Evolutionary conservation across 306 rosid species (phyloP).

Genomic region (Cicer arietinum): DNA sequence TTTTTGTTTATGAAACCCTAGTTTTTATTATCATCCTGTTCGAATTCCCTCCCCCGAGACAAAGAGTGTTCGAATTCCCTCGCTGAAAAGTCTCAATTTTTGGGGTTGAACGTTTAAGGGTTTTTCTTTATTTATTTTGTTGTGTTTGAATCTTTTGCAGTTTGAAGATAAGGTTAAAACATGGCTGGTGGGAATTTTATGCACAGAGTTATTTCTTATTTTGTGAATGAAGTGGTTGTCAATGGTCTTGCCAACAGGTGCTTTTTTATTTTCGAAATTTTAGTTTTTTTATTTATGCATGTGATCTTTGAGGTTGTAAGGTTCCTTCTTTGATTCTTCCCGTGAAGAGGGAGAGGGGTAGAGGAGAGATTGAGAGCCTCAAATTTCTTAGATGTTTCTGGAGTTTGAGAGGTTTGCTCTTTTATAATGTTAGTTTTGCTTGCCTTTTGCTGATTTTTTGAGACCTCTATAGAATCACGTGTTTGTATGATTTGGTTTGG

Average conservation of each 20-base stretch:
- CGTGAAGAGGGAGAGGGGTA: not conserved
- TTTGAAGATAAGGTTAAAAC: constrained; percentile 40
- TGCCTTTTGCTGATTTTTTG: not conserved
- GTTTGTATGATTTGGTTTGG: not conserved
- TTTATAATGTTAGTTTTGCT: not conserved
- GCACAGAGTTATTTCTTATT: constrained; percentile 49
- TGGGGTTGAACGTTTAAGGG: not conserved
- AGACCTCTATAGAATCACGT: constrained; percentile 9
- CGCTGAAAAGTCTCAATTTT: constrained; percentile 1
- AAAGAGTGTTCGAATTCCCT: not conserved
- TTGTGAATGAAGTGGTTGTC: constrained; percentile 58
- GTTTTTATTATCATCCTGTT: not conserved
- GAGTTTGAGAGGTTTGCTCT: constrained; percentile 36
- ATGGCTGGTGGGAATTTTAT: constrained; percentile 64
- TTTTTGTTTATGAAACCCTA: too few relatives aligned
- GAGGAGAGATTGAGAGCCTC: not conserved
- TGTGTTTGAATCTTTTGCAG: constrained; percentile 27
- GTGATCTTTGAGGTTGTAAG: constrained; percentile 8
- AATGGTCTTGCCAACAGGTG: constrained; percentile 62
- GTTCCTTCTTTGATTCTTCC: not conserved
- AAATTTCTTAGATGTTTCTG: not conserved
- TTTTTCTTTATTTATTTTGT: not conserved
- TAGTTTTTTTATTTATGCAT: not conserved
- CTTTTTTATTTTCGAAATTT: not conserved
- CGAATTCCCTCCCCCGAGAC: not conserved